Conservation (phyloP, 768 basidiomycete genomes). For the Boletus rubropictus region DNA sequence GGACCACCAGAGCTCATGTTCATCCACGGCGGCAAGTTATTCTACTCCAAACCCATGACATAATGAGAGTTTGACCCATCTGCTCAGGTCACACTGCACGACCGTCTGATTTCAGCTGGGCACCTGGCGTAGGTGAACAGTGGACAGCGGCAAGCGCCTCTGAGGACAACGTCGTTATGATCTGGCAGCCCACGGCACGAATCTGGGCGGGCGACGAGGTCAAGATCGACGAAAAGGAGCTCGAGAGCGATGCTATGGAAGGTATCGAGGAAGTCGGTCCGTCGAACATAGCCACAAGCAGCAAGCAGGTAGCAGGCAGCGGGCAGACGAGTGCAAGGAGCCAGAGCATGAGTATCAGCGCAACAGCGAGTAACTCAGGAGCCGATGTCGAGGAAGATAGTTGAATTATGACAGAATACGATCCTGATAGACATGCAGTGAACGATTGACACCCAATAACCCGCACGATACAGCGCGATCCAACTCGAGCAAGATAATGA, state of each 20-base stretch:
- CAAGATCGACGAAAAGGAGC: conserved; percentile 76
- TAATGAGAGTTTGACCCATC: neutral
- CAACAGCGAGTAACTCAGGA: conserved; percentile 43
- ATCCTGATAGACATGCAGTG: conserved; percentile 10
- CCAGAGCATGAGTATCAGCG: conserved; percentile 60
- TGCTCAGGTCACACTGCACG: conserved; percentile 76
- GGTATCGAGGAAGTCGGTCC: conserved; percentile 47
- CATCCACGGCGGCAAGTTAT: conserved; percentile 78
- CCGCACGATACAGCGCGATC: neutral
- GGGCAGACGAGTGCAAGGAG: conserved; percentile 42
- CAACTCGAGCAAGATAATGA: neutral
- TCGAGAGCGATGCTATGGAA: conserved; percentile 78
- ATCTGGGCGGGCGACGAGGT: conserved; percentile 90
- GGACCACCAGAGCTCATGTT: conserved; percentile 96
- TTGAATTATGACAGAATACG: conserved; percentile 14
- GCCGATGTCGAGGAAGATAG: conserved; percentile 40
- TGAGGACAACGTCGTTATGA: conserved; percentile 95
- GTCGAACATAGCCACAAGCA: conserved; percentile 11
- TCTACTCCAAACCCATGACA: neutral
- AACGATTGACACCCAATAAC: conserved; percentile 8
- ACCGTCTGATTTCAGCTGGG: conserved; percentile 95
- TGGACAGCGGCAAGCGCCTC: conserved; percentile 88
- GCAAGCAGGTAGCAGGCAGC: conserved; percentile 22
- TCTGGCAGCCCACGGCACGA: conserved; percentile 95
- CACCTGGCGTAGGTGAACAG: conserved; percentile 70